Conservation (phyloP, 1,139 yeast species). For the Debaryomyces fabryi region DNA sequence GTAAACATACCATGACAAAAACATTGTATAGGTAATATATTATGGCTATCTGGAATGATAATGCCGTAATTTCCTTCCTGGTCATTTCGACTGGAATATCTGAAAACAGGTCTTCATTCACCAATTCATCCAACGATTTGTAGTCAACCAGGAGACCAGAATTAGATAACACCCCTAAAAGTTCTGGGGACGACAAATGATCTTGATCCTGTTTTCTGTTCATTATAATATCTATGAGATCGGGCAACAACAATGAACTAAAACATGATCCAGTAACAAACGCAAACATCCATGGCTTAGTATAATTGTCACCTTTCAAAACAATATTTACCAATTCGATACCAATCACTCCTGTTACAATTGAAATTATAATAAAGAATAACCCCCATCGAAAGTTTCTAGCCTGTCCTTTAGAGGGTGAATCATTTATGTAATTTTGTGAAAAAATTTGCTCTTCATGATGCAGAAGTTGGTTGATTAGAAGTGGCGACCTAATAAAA, state of each 20-base stretch:
- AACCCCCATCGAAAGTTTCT: neutral
- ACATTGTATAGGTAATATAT: constrained; percentile 48
- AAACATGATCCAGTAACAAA: constrained; percentile 52
- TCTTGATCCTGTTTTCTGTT: neutral
- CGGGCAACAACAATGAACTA: constrained; percentile 47
- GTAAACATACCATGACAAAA: constrained; percentile 42
- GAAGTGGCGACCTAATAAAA: neutral
- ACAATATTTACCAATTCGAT: constrained; percentile 52
- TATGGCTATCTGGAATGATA: constrained; percentile 43
- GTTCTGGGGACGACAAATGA: neutral
- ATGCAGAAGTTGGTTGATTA: neutral
- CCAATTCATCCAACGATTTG: neutral
- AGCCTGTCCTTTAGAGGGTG: neutral
- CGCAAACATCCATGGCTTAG: constrained; percentile 52
- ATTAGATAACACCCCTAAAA: neutral
- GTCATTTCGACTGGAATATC: constrained; percentile 24
- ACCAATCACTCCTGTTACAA: neutral
- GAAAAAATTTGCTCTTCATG: neutral
- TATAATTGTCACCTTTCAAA: constrained; percentile 49
- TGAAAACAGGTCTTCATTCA: neutral
- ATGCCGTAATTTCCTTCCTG: constrained; percentile 28
- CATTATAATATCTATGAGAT: constrained; percentile 15
- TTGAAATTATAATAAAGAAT: neutral
- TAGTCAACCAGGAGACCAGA: neutral
- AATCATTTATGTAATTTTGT: neutral